These are phyloP conservation scores for Lasiodiplodia sp. DNA, from an alignment of 2,329 filamentous ascomycete species.

Conservation along the genomic window DNA sequence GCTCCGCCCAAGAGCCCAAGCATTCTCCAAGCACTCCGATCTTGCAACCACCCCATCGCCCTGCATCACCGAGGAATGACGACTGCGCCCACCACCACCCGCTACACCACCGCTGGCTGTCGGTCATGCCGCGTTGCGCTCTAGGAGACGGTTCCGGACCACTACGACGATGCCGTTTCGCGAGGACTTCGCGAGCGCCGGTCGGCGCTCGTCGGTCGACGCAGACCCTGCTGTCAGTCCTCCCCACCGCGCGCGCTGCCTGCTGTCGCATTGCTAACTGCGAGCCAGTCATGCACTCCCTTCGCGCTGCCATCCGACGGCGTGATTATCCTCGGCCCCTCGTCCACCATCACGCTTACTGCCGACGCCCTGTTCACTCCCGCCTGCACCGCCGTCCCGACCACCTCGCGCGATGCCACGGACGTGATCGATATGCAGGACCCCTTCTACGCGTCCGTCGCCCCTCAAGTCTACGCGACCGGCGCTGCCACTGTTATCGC, in stretches of 20 bases:
- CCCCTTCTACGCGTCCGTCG: slow-evolving; percentile 92
- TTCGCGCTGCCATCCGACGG: slow-evolving; percentile 68
- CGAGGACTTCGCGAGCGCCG: slow-evolving; percentile 28
- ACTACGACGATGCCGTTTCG: slow-evolving; percentile 28
- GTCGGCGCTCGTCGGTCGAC: slow-evolving; percentile 24
- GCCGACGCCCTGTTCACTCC: slow-evolving; percentile 67
- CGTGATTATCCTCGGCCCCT: slow-evolving; percentile 60
- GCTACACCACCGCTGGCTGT: slow-evolving; percentile 10
- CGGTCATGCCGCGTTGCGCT: slow-evolving; percentile 27
- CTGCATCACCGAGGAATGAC: slow-evolving; percentile 25
- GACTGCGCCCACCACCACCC: slow-evolving; percentile 12
- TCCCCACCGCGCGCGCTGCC: neutral
- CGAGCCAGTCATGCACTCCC: slow-evolving; percentile 64
- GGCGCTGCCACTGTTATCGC: slow-evolving; percentile 89
- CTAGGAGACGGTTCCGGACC: slow-evolving; percentile 21
- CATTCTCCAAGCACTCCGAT: slow-evolving; percentile 29
- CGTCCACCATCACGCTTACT: slow-evolving; percentile 65
- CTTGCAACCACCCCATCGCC: slow-evolving; percentile 22
- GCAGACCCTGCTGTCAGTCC: slow-evolving; percentile 24
- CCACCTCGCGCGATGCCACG: slow-evolving; percentile 48
- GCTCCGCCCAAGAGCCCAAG: slow-evolving; percentile 26
- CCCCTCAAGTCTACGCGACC: slow-evolving; percentile 91
- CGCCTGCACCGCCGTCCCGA: slow-evolving; percentile 51
- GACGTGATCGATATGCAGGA: slow-evolving; percentile 69
- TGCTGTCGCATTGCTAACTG: slow-evolving; percentile 15